Conservation (phyloP, 1,284 basidiomycete species). For the Heliocybe sulcata region DNA sequence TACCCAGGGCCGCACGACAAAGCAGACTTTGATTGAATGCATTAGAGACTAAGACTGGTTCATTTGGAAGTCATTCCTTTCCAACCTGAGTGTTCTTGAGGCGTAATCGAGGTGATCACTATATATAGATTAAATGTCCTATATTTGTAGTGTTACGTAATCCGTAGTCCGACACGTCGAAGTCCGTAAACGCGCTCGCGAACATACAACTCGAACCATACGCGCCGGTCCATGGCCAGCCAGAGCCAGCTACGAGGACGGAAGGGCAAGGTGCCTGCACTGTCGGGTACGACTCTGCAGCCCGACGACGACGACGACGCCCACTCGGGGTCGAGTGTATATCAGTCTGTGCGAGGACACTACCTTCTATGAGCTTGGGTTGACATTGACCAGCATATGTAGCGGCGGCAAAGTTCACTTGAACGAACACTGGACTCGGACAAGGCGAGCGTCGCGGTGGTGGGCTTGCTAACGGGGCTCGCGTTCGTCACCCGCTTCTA, state of each 20-base stretch:
- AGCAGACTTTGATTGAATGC: too few relatives aligned
- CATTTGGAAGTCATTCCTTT: too few relatives aligned
- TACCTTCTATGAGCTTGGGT: not conserved
- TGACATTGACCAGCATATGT: slow-evolving; percentile 6
- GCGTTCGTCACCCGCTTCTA: slow-evolving; percentile 85
- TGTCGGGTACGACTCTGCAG: not conserved
- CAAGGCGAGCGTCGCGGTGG: slow-evolving; percentile 49
- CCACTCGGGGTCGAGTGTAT: not conserved
- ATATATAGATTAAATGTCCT: not conserved
- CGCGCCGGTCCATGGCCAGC: not conserved
- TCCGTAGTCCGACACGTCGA: not conserved
- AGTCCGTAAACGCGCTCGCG: not conserved
- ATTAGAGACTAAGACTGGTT: too few relatives aligned
- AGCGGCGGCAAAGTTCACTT: slow-evolving; percentile 37
- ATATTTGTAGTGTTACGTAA: not conserved
- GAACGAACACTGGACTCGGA: slow-evolving; percentile 57
- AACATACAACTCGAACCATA: not conserved
- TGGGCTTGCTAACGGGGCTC: slow-evolving; percentile 59
- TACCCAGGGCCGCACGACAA: too few relatives aligned
- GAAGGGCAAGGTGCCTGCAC: not conserved
- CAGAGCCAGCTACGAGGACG: not conserved
- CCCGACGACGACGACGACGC: not conserved
- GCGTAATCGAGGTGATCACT: not conserved
- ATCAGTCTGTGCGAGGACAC: not conserved
- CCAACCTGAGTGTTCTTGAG: not conserved